These are phyloP conservation scores for Cutaneotrichosporon sp. DNA, from an alignment of 1,284 basidiomycete species.

Conservation along the genomic window DNA sequence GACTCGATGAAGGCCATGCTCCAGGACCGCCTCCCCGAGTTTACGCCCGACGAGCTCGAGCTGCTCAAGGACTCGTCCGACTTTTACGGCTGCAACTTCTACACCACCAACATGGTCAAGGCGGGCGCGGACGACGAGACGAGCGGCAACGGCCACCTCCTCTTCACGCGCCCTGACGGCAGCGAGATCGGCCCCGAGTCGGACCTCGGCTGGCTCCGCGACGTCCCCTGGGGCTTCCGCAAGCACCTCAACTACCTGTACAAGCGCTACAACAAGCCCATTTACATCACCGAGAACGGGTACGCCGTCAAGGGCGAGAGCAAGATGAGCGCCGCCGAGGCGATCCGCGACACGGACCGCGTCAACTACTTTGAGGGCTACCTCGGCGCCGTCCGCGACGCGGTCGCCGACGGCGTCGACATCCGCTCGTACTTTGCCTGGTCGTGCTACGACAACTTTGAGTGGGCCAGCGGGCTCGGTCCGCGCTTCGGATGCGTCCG, in stretches of 20 bases:
- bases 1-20: conserved; percentile 63
- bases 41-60: conserved; percentile 63
- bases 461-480: conserved; percentile 58
- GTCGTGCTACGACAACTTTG: conserved; percentile 64
- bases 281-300: conserved; percentile 72
- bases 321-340: conserved; percentile 59
- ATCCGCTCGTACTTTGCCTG: conserved; percentile 67
- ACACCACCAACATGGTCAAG: conserved; percentile 69
- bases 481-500: conserved; percentile 46
- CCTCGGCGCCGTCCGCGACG: conserved; percentile 62
- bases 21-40: conserved; percentile 66
- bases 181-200: conserved; percentile 68
- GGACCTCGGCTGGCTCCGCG: conserved; percentile 43
- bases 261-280: conserved; percentile 66
- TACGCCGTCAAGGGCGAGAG: conserved; percentile 71
- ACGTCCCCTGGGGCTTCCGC: conserved; percentile 47
- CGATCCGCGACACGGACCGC: conserved; percentile 61
- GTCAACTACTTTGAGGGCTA: conserved; percentile 69
- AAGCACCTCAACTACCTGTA: conserved; percentile 69
- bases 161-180: conserved; percentile 56
- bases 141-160: conserved; percentile 59
- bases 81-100: conserved; percentile 52
- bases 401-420: conserved; percentile 67
- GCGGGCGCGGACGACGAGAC: conserved; percentile 57
- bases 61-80: conserved; percentile 60